Base-by-base conservation (phyloP, 768 basidiomycete genomes). In the Hericium erinaceus region DNA sequence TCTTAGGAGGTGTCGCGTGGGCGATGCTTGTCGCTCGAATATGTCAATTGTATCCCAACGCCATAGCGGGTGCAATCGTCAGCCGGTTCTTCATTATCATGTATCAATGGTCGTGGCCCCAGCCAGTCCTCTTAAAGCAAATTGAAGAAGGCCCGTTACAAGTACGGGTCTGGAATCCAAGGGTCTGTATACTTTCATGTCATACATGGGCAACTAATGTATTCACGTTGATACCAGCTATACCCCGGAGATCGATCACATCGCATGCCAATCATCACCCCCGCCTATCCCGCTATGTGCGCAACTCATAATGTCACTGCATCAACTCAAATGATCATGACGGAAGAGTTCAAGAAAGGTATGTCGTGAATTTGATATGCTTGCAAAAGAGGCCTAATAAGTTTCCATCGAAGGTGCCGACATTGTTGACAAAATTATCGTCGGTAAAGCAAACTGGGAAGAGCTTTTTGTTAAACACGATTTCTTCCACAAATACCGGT, bases 221-320 rank as follows among this genome's bases (percentile, higher is more conserved):
- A 67, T 48, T 41, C 37, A 48, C 18, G 12, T 52, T n/a, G 24
- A 41, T 44, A 7, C 2, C 58, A 95, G 89, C 70, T 97, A 56
- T 98, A 95, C 70, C 93, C 93, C 4, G 83, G 83, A 59, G 94
- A 98, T 70, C 80, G 90, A 58, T 81, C 90, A n/a, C 97, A 99
- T 73, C 82, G 92, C 63, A 98, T 98, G 97, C 97, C 97, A 12
- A 98, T 99, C 66, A 98, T 99, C 65, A 99, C 97, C 2, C 97
- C 97, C 3, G 95, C 97, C 11, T 99, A 98, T 72, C 97, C 97
- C 49, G 87, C 95, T 6, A 99, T 99, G 95, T 98, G 95, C 70
- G 84, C 95, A 24, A 99, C 97, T 16, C 97, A 99, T 74, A 99
- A 98, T 65, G 95, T 98, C 59, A 94, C 93, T 54, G 82, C 83